A percentile compares a stretch with the other conserved stretches of the same genome.
These are phyloP conservation scores for Veloboletus limbatus DNA, from an alignment of 1,284 basidiomycete genomes.

Conservation along the genomic window DNA sequence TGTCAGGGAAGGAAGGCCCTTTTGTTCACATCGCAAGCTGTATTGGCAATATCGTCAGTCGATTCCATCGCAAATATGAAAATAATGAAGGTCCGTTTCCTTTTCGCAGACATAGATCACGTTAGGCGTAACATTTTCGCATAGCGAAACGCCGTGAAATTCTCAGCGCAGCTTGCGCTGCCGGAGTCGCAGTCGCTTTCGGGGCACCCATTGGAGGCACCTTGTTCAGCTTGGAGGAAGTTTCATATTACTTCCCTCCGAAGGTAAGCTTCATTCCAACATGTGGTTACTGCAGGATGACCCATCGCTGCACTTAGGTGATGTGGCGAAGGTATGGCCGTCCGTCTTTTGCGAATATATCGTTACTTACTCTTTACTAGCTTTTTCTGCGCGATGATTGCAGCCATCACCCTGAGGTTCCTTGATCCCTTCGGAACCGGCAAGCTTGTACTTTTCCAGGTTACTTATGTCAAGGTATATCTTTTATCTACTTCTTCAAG, in stretches of 20 bases:
- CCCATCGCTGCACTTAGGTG: conserved; percentile 37
- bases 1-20: conserved; percentile 83
- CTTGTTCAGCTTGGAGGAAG: conserved; percentile 89
- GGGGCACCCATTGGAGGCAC: conserved; percentile 94
- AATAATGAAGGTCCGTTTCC: conserved; percentile 76
- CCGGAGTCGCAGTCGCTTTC: conserved; percentile 88
- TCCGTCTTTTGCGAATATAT: background rate
- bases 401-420: conserved; percentile 83
- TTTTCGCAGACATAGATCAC: background rate
- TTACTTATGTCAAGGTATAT: conserved; percentile 79
- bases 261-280: conserved; percentile 48
- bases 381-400: conserved; percentile 95
- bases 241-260: conserved; percentile 94
- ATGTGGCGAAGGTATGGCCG: conserved; percentile 84
- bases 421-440: conserved; percentile 91
- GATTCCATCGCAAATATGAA: conserved; percentile 86
- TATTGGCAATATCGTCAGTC: conserved; percentile 91
- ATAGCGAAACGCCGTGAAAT: conserved; percentile 88
- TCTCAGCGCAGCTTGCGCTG: conserved; percentile 88
- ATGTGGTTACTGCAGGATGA: background rate
- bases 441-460: conserved; percentile 84
- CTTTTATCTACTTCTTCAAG: background rate
- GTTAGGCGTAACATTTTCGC: conserved; percentile 1
- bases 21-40: conserved; percentile 97
- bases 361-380: conserved; percentile 36